Evolutionary conservation across 805 yeast species (phyloP), one percentile per base, ranked within the genome.

Genomic region (Teunomyces pallodes): DNA sequence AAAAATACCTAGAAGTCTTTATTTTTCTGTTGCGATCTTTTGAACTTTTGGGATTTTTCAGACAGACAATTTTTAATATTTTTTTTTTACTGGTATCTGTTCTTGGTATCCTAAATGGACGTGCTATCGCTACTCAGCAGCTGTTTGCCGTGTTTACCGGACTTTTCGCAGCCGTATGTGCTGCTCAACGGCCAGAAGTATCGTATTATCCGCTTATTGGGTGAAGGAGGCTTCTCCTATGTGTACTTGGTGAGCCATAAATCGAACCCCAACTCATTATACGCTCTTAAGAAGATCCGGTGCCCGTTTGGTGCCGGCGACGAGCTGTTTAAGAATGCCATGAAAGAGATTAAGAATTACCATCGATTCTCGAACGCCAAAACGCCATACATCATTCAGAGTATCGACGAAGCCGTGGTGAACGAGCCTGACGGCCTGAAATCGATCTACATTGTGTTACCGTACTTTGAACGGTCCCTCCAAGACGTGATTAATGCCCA

Each of bases 211-310:
- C 77, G 81, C 50, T 74, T 91, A n/a, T 70, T 91, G 5, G 96
- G 96, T 8, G 97, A 90, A 69, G 96, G 96, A 2, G 95, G 94
- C 10, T 87, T 86, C 61, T 84, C 96, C 0, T 90, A 86, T 56
- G 96, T 89, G 7, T 91, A 91, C 60, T 70, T 90, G 17, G 96
- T 90, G 3, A 75, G 81, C 12, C 62, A 61, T 53, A 70, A 73
- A 39, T 64, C 72, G 24, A 69, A 74, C 53, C 69, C 76, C 30
- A 77, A 77, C 32, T 62, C 67, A 13, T 47, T 65, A 36, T 87
- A 81, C 59, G 96, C 96, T 3, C 69, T 91, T 60, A 91, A 91
- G 70, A 87, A 87, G 70, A 87, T 90, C 46, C 73, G 91, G 51
- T 90, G 97, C 65, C 90, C 96, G 1, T 87, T 84, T 66, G 96